Evolutionary conservation across 768 basidiomycete species (phyloP).

Genomic region (Mycena olivaceomarginata): DNA sequence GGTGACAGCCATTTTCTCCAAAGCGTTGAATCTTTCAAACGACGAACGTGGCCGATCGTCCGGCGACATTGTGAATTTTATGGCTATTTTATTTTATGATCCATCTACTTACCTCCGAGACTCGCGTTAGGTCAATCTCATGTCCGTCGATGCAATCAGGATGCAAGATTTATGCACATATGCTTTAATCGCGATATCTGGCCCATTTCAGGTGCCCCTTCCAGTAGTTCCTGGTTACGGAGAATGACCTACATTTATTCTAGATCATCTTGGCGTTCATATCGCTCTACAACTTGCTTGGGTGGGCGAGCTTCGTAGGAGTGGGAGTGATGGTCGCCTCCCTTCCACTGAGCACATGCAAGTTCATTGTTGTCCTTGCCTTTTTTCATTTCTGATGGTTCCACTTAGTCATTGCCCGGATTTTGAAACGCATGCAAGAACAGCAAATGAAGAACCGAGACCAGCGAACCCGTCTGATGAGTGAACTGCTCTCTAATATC

Average conservation of each 20-base stretch:
- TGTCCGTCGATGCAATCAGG: conserved; percentile 90
- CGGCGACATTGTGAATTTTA: conserved; percentile 85
- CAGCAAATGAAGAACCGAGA: conserved; percentile 97
- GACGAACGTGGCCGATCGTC: conserved; percentile 88
- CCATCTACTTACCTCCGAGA: background rate
- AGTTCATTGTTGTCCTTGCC: conserved; percentile 33
- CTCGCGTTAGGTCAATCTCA: conserved; percentile 72
- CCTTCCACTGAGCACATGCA: conserved; percentile 82
- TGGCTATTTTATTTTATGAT: background rate
- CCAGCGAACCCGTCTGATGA: conserved; percentile 90
- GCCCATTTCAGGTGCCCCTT: conserved; percentile 82
- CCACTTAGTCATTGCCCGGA: conserved; percentile 73
- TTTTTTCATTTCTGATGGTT: conserved; percentile 12
- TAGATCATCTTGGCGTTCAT: conserved; percentile 93
- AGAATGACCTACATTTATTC: conserved; percentile 1
- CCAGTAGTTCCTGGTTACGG: background rate
- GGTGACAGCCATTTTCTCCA: conserved; percentile 89
- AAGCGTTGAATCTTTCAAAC: conserved; percentile 90
- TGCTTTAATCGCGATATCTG: conserved; percentile 90
- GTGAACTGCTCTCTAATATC: conserved; percentile 94
- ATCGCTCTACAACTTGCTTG: conserved; percentile 92
- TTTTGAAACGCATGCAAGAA: conserved; percentile 86
- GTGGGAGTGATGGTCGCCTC: conserved; percentile 93
- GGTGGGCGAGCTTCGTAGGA: conserved; percentile 94
- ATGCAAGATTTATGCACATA: conserved; percentile 90